These are phyloP conservation scores for Russula ochroleuca DNA, from an alignment of 768 basidiomycete genomes.

Conservation along the genomic window DNA sequence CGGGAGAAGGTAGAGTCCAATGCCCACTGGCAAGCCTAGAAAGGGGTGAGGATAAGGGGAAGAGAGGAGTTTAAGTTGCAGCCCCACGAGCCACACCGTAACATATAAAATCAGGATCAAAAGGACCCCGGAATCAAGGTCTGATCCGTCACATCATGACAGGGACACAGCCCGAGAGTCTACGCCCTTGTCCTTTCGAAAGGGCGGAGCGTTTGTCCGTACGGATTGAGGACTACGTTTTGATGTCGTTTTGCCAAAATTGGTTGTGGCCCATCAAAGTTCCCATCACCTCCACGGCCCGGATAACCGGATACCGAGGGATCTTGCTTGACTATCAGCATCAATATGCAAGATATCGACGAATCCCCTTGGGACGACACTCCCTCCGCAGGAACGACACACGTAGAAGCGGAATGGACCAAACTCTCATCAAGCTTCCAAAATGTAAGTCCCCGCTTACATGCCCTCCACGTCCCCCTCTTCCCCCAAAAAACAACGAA, in stretches of 20 bases:
- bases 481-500: background rate
- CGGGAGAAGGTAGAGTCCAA: too few relatives aligned
- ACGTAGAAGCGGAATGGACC: slow-evolving; percentile 51
- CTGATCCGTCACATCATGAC: background rate
- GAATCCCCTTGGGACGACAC: slow-evolving; percentile 16
- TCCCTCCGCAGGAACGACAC: background rate
- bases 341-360: background rate
- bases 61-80: background rate
- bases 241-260: too few relatives aligned
- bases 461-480: background rate
- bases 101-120: background rate
- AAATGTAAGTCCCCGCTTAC: slow-evolving; percentile 44
- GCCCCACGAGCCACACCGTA: background rate
- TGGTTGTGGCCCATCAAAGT: background rate
- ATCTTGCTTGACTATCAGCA: too few relatives aligned
- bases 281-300: background rate
- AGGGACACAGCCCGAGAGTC: background rate
- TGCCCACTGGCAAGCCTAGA: too few relatives aligned
- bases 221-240: too few relatives aligned
- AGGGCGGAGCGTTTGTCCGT: background rate
- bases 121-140: background rate
- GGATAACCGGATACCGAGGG: background rate
- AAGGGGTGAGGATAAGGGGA: too few relatives aligned
- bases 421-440: slow-evolving; percentile 66
- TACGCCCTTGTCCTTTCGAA: background rate